Percentiles rank a stretch among this genome's conserved stretches.
phyloP scores from a whole-genome alignment of 2,329 filamentous ascomycete species.

The Diaporthe longicolla region DNA sequence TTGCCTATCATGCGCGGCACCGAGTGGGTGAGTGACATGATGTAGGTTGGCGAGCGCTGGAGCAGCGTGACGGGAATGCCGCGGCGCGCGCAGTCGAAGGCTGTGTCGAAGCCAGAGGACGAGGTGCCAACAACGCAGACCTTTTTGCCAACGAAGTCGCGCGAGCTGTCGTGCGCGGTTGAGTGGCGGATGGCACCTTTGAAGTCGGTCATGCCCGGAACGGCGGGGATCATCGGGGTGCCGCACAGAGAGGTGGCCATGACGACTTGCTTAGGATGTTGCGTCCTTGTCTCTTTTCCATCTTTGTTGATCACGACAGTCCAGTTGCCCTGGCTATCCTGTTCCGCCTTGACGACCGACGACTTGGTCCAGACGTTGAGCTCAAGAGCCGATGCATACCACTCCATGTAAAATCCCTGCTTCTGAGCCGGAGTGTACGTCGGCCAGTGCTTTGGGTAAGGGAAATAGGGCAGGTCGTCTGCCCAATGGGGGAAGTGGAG shows the following conservation, averaged over 20 bases:
- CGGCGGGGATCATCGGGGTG: slow-evolving; percentile 66
- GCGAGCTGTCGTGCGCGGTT: slow-evolving; percentile 73
- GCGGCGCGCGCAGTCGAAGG: slow-evolving; percentile 70
- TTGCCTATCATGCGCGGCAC: slow-evolving; percentile 16
- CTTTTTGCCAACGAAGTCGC: slow-evolving; percentile 74
- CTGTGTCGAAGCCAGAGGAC: slow-evolving; percentile 76
- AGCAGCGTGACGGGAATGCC: slow-evolving; percentile 77
- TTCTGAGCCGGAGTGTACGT: slow-evolving; percentile 78
- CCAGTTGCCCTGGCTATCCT: slow-evolving; percentile 51
- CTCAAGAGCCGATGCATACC: slow-evolving; percentile 73
- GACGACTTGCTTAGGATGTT: slow-evolving; percentile 66
- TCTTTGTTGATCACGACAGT: slow-evolving; percentile 59
- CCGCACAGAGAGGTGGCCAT: slow-evolving; percentile 60
- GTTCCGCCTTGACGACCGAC: slow-evolving; percentile 59
- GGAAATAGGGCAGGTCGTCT: slow-evolving; percentile 71
- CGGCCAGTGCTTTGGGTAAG: slow-evolving; percentile 73
- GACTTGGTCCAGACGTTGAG: slow-evolving; percentile 74
- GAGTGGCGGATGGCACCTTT: slow-evolving; percentile 75
- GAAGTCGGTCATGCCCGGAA: slow-evolving; percentile 56
- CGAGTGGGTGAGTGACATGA: slow-evolving; percentile 59
- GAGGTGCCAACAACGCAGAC: slow-evolving; percentile 79
- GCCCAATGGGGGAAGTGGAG: slow-evolving; percentile 69
- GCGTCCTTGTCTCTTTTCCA: slow-evolving; percentile 56
- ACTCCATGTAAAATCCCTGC: slow-evolving; percentile 73
- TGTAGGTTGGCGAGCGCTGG: slow-evolving; percentile 76